Conservation (phyloP, 225 moss, liverwort and hornwort species). For the Antitrichia curtipendula region DNA sequence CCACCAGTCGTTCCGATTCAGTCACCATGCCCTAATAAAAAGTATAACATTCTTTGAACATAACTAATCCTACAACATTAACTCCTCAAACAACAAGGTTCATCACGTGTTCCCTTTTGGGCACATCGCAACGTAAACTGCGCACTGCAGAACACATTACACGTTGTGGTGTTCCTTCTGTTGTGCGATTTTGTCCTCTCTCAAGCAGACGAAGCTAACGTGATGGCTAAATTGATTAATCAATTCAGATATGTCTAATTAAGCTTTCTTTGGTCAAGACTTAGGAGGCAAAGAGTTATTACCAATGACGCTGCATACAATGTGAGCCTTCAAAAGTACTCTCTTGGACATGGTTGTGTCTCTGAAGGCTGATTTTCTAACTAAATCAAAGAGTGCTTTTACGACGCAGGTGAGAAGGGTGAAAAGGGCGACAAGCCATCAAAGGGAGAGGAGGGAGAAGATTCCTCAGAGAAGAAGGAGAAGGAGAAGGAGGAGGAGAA, state of each 20-base stretch:
- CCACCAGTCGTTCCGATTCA: neutral
- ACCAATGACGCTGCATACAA: neutral
- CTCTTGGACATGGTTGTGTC: neutral
- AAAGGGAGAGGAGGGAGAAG: neutral
- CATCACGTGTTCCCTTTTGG: too few relatives aligned
- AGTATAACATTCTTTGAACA: neutral
- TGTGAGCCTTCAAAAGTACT: neutral
- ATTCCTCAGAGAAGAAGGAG: neutral
- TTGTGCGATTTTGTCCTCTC: neutral
- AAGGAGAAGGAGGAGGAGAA: neutral
- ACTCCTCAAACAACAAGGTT: neutral
- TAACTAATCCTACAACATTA: too few relatives aligned
- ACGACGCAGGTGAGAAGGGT: neutral
- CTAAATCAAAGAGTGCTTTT: neutral
- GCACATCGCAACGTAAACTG: neutral
- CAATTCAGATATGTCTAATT: neutral
- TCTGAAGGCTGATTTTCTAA: too few relatives aligned
- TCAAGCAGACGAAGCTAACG: neutral
- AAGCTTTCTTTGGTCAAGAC: neutral
- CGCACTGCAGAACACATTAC: neutral
- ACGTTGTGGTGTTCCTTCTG: neutral
- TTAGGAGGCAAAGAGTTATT: neutral
- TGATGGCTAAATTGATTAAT: too few relatives aligned
- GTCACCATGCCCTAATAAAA: neutral
- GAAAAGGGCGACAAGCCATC: neutral